Base-by-base conservation (phyloP, 352 stramenopile species). In the Phytophthora sp. region DNA sequence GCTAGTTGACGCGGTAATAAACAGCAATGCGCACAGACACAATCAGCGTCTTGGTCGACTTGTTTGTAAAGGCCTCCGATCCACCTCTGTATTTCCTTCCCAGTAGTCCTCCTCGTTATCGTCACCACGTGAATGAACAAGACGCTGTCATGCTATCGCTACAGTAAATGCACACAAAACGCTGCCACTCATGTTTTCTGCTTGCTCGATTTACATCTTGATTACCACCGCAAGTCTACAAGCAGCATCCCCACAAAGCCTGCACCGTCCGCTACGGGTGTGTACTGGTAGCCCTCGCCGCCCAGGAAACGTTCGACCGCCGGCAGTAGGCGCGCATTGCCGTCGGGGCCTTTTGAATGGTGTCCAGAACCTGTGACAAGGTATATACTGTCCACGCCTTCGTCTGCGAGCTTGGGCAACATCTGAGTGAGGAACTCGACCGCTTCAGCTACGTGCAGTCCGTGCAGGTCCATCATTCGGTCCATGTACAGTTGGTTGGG, bases 211-310 rank as follows among this genome's bases (percentile, higher is more conserved):
- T 62, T 60, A 64, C 46, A 64, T 8, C 23, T 31, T 27, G 1
- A 39, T 62, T 78, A 95, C 86, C 86, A 95, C 21, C 66, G 72
- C 58, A 95, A 75, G 62, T 92, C 84, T 54, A 95, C 87, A 45
- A 92, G 72, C 44, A 95, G 65, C 87, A 95, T 94, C 38, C 87
- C 87, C 26, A 95, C 82, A 69, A 87, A 91, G 10, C 87, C 87
- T 58, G 81, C 70, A 20, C 80, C 68, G 43, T 95, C 87, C 1
- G 82, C 72, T 23, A 95, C 82, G n/a, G 69, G 69, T 58, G 61
- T 75, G 52, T 77, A 95, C 51, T 84, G 79, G 54, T 94, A 95
- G 24, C 87, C 87, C 54, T 95, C 87, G 4, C 72, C 71, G 12
- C 44, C 66, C 17, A 95, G 63, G 51, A 94, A 95, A n/a, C 79